A percentile compares a stretch with the other conserved stretches of the same genome.
phyloP scores from a whole-genome alignment of 441 rosid genomes.

The Euphorbia corollata region DNA sequence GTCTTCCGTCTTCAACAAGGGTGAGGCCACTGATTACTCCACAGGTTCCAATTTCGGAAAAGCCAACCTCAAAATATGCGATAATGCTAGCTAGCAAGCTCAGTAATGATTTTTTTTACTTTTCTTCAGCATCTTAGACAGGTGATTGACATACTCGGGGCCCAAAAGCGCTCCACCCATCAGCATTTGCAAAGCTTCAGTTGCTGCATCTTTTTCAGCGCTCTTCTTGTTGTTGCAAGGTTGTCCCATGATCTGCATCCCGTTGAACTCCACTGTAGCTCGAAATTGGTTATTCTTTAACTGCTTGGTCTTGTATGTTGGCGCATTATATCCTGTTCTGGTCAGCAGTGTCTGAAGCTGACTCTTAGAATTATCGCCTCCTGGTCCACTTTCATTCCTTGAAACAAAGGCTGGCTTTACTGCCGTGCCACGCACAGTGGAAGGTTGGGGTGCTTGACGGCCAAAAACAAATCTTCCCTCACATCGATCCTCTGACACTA shows the following conservation, averaged over 20 bases:
- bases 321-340: slow-evolving; percentile 68
- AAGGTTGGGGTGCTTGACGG: slow-evolving; percentile 37
- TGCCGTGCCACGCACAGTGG: slow-evolving; percentile 27
- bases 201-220: slow-evolving; percentile 96
- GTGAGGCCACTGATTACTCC: background rate
- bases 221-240: slow-evolving; percentile 83
- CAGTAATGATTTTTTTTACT: slow-evolving; percentile 60
- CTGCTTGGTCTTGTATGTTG: slow-evolving; percentile 69
- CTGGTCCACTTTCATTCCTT: slow-evolving; percentile 71
- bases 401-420: slow-evolving; percentile 36
- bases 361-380: slow-evolving; percentile 86
- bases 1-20: too few relatives aligned
- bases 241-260: slow-evolving; percentile 64
- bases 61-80: background rate
- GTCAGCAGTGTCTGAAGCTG: slow-evolving; percentile 86
- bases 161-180: slow-evolving; percentile 47
- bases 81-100: slow-evolving; percentile 6
- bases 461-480: slow-evolving; percentile 80
- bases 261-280: slow-evolving; percentile 66
- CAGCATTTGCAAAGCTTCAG: slow-evolving; percentile 81
- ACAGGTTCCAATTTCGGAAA: too few relatives aligned
- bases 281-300: slow-evolving; percentile 61
- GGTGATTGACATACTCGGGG: slow-evolving; percentile 43
- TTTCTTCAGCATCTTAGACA: slow-evolving; percentile 70
- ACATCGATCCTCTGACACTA: slow-evolving; percentile 57